Evolutionary conservation across 108 stramenopile genomes (phyloP), one percentile per base, ranked within the genome.

Genomic region (Nitzschia sp.): DNA sequence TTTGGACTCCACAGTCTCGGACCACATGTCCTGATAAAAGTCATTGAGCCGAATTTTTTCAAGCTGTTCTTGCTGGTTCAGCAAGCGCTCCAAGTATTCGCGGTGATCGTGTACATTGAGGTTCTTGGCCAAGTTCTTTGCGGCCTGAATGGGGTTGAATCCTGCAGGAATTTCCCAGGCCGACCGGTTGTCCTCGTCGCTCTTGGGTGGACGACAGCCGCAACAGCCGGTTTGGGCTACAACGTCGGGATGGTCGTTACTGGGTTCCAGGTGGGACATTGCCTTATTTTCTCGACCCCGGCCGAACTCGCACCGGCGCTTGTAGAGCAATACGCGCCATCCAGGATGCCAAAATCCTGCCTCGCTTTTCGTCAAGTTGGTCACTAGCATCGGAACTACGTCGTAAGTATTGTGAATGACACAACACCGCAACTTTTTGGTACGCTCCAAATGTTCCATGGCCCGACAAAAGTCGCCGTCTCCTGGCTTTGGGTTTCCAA

Each of bases 401-500:
- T 70, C 68, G n/a, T 26, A 59, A 11, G 31, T 55, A 46, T 56
- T 56, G 29, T 70, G 68, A 27, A 70, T 36, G 9, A 55, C 54
- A 31, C 55, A 27, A 31, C 68, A 70, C 21, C 68, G 55, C n/a
- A 70, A n/a, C 11, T 46, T 59, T 13, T 55, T 55, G n/a, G 34
- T 42, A 47, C 58, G 11, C 26, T 70, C 68, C 6, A 70, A 32
- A 5, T 28, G 15, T 48, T 70, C 68, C 34, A 59, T 35, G 9
- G 58, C 68, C 42, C 35, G 42, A 24, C 68, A 35, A 59, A 70
- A 70, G 29, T 45, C 57, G 8, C 54, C 66, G 21, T 55, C 55
- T 15, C 58, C 68, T 17, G 68, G 30, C 42, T 55, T 55, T 11
- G 68, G 68, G 38, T 70, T 70, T n/a, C 46, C 68, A 2, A 70